These are phyloP conservation scores for Penicillium antarcticum DNA, from an alignment of 495 filamentous ascomycete species.

Conservation along the genomic window DNA sequence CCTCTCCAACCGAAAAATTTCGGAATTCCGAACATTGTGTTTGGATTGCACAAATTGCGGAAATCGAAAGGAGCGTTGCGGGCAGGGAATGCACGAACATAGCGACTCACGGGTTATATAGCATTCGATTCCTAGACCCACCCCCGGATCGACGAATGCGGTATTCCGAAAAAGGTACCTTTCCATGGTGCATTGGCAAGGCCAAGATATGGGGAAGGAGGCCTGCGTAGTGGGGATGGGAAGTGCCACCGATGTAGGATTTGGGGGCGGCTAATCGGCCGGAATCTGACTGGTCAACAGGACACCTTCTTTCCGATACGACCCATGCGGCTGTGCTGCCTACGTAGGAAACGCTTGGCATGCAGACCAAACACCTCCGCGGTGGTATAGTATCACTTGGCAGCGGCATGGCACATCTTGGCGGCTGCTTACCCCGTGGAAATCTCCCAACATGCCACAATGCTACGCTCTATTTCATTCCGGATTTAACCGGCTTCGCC, in stretches of 20 bases:
- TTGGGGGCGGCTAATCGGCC: constrained; percentile 12
- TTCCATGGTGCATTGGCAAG: constrained; percentile 5
- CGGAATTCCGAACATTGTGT: constrained; percentile 38
- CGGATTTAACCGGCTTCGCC: too few relatives aligned
- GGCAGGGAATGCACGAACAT: neutral
- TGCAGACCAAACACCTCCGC: neutral
- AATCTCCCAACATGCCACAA: too few relatives aligned
- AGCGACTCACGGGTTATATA: constrained; percentile 23
- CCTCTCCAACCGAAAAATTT: constrained; percentile 63
- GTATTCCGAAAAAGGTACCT: constrained; percentile 21
- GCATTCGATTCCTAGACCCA: neutral
- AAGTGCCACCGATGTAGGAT: constrained; percentile 6
- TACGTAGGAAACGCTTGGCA: constrained; percentile 1
- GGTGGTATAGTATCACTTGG: constrained; percentile 14
- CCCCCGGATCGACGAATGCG: constrained; percentile 18
- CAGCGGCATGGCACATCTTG: constrained; percentile 12
- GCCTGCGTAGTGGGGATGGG: constrained; percentile 14
- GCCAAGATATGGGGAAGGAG: constrained; percentile 24
- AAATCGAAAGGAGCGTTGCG: constrained; percentile 4
- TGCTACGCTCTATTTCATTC: too few relatives aligned
- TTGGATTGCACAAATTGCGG: constrained; percentile 5
- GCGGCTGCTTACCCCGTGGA: neutral
- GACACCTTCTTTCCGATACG: neutral
- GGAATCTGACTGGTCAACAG: constrained; percentile 11
- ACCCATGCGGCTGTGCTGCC: neutral